Conservation (phyloP, 306 rosid species). For the Prunus fruticosa region DNA sequence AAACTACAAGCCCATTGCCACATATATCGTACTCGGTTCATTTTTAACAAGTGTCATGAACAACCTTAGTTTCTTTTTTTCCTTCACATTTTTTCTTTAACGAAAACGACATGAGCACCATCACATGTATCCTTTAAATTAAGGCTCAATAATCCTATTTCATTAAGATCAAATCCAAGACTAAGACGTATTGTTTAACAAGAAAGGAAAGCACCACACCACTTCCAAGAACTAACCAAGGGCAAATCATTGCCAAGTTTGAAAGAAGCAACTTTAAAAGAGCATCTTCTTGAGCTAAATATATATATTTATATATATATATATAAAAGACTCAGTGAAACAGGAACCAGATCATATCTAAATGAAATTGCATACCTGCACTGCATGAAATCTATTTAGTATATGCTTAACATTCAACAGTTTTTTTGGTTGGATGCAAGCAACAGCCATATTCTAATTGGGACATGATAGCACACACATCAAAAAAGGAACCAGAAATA, state of each 20-base stretch:
- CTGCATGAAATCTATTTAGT: background rate
- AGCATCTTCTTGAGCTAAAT: background rate
- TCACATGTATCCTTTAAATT: no score
- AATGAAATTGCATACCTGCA: background rate
- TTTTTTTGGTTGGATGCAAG: background rate
- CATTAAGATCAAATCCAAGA: background rate
- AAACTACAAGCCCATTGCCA: accelerated
- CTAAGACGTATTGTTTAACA: background rate
- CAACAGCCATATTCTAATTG: background rate
- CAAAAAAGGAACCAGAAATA: slow-evolving; percentile 1
- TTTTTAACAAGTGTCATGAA: background rate
- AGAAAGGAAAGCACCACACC: background rate
- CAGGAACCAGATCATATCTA: background rate
- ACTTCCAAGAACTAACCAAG: background rate
- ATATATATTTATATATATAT: no score
- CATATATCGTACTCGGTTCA: no score
- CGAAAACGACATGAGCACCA: no score
- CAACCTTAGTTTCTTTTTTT: background rate
- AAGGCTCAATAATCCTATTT: no score
- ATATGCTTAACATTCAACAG: background rate
- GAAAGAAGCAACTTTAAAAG: background rate
- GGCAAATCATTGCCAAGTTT: background rate
- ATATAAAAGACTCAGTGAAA: background rate
- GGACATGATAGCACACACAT: slow-evolving; percentile 1
- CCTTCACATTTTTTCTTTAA: no score